A percentile compares a stretch with the other conserved stretches of the same genome.
Conservation (phyloP, 805 yeast species). For the Wickerhamomyces rabaulensis region DNA sequence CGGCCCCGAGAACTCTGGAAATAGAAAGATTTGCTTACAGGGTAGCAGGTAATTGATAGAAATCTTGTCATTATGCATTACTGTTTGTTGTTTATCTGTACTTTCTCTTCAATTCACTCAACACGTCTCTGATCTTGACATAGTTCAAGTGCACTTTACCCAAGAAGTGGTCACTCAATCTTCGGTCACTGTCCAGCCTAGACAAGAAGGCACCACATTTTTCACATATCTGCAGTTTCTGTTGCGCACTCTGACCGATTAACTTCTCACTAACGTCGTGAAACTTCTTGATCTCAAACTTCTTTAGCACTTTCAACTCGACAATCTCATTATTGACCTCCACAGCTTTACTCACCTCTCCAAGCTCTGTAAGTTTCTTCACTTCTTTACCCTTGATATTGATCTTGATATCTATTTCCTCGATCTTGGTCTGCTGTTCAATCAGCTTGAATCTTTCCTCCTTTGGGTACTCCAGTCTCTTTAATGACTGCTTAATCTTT, state of each 20-base stretch:
- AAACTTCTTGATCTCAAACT: slow-evolving; percentile 48
- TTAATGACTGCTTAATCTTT: slow-evolving; percentile 56
- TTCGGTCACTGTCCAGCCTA: slow-evolving; percentile 77
- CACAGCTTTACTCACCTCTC: slow-evolving; percentile 40
- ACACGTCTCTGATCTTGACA: slow-evolving; percentile 60
- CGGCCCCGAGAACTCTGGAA: too few species aligned
- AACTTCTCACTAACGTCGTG: slow-evolving; percentile 60
- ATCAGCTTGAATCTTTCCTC: slow-evolving; percentile 64
- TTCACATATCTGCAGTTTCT: slow-evolving; percentile 84
- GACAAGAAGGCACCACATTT: slow-evolving; percentile 88
- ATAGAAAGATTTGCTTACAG: not conserved
- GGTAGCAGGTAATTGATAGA: too few species aligned
- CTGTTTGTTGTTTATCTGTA: slow-evolving; percentile 1
- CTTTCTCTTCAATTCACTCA: slow-evolving; percentile 17
- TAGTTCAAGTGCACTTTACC: slow-evolving; percentile 87
- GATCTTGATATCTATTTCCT: slow-evolving; percentile 50
- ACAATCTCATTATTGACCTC: slow-evolving; percentile 32
- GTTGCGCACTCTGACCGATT: slow-evolving; percentile 77
- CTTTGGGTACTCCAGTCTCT: slow-evolving; percentile 63
- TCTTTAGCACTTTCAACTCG: slow-evolving; percentile 43
- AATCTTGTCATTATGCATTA: not conserved
- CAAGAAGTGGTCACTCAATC: slow-evolving; percentile 83
- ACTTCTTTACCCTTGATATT: slow-evolving; percentile 49
- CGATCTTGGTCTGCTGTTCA: slow-evolving; percentile 50
- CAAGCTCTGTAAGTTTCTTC: slow-evolving; percentile 16